Conservation (phyloP, 2,329 filamentous ascomycete genomes). For the Claviceps maximensis region DNA sequence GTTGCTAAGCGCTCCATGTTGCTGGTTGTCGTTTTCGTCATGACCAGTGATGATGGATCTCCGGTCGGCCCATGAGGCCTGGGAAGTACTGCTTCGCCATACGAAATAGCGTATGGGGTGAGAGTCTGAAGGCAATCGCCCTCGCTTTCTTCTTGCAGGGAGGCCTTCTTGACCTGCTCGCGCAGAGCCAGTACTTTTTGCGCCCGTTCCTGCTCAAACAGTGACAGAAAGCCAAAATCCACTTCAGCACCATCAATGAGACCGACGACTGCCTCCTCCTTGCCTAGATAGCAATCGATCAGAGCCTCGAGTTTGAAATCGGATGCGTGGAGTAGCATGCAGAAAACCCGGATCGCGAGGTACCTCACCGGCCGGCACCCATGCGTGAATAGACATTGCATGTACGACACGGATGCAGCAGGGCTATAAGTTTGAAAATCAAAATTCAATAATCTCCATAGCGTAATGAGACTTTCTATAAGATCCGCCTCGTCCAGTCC, state of each 20-base stretch:
- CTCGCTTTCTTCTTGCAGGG: conserved; percentile 5
- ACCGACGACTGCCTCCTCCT: conserved; percentile 47
- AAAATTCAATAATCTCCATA: conserved; percentile 69
- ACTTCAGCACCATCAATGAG: conserved; percentile 62
- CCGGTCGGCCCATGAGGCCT: conserved; percentile 37
- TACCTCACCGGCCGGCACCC: conserved; percentile 53
- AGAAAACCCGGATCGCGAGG: conserved; percentile 70
- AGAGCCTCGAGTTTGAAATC: conserved; percentile 67
- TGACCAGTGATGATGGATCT: conserved; percentile 41
- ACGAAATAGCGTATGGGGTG: conserved; percentile 48
- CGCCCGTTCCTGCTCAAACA: conserved; percentile 43
- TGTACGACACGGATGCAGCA: conserved; percentile 49
- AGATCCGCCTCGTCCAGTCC: conserved; percentile 12
- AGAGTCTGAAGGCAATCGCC: conserved; percentile 26
- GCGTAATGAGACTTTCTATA: conserved; percentile 26
- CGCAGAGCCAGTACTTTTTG: conserved; percentile 31
- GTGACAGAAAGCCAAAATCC: conserved; percentile 62
- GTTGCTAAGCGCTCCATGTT: conserved; percentile 61
- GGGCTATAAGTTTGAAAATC: conserved; percentile 55
- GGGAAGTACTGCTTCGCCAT: conserved; percentile 56
- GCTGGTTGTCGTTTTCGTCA: conserved; percentile 55
- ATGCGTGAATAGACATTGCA: conserved; percentile 57
- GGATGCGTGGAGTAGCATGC: conserved; percentile 63
- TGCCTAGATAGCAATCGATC: conserved; percentile 50
- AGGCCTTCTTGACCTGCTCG: conserved; percentile 19